Evolutionary conservation across 106 monocot species (phyloP), one percentile per base, ranked within the genome.

Genomic region (Hemerocallis citrina): DNA sequence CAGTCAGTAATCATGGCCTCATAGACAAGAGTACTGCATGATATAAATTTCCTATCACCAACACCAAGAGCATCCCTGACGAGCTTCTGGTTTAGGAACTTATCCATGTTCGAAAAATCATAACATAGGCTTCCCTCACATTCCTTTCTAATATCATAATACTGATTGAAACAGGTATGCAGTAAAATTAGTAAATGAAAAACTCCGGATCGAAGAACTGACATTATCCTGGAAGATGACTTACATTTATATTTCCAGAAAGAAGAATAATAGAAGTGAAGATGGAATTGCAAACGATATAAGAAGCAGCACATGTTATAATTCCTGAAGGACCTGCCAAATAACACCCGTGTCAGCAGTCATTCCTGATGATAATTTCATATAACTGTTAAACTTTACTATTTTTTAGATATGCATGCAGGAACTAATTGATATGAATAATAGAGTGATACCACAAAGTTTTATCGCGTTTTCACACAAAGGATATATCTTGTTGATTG

Each of bases 201-300:
- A 2, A 9, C 17, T 27, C 13, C 12, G n/a, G 14, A 54, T 34
- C 20, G 15, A 31, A 17, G 8, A 29, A 29, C 34, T n/a, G 11
- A 40, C 22, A 7, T n/a, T 24, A 25, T 50, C 10, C 37, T 20
- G 49, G 29, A 30, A 13, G 45, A 50, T 14, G 20, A 10, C 71
- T 62, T 55, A 81, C 85, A 65, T 86, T 86, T 35, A 78, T 72
- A 56, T 86, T 49, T 71, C 81, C 81, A 67, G 81, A 55, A 64
- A 71, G 40, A 39, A 70, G 58, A 47, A 81, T 25, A 72, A 86
- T 86, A 46, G 81, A 74, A 47, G 32, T 72, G 57, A 86, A 81
- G 21, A 86, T 86, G 25, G 85, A 78, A 52, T 86, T 81, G 74
- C 85, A 86, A 29, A 75, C 41, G 35, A 75, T n/a, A 33, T 70